Base-by-base conservation (phyloP, 2,329 filamentous ascomycete species). In the Aspergillus sp. region DNA sequence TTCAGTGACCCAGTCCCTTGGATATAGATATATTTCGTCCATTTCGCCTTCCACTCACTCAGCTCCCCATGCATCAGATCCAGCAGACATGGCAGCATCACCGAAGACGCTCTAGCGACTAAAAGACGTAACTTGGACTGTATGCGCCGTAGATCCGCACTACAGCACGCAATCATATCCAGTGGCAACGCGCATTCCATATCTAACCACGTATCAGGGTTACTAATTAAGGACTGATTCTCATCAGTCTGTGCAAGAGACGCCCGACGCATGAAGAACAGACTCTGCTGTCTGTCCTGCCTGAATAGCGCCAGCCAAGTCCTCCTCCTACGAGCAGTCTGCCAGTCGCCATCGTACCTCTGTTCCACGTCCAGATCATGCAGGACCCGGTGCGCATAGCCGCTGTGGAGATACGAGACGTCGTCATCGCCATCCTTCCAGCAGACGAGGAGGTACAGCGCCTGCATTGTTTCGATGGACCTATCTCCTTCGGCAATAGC, bases 381-480 rank as follows among this genome's bases (percentile, higher is more conserved):
- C 19, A 55, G 52, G 23, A 47, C 43, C 9, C 43, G 41, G 17
- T 47, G 39, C 6, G 52, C 52, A 17, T 55, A 55, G 9, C 52
- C 52, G 17, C 41, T 55, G 52, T 55, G 52, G 24, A 55, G 52
- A 33, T 55, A 55, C 23, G 52, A 55, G 43, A 55, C 40, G n/a
- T 55, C 52, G 19, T 55, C 52, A 35, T 55, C 52, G 23, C 21
- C 41, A 17, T 55, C 52, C 31, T 55, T 55, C 52, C 52, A 55
- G 52, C 52, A 55, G n/a, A 45, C 52, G 15, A 55, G 52, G 15
- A 55, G 47, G 43, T 55, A 55, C 12, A 55, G 27, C 1, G 52
- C 52, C 37, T 55, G 52, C 43, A 55, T 47, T 24, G 52, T 55
- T 41, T 55, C 52, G 17, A 55, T 47, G 4, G 52, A 37, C 19